Evolutionary conservation across 805 yeast species (phyloP), one percentile per base, ranked within the genome.

Genomic region (Lachancea dasiensis): DNA sequence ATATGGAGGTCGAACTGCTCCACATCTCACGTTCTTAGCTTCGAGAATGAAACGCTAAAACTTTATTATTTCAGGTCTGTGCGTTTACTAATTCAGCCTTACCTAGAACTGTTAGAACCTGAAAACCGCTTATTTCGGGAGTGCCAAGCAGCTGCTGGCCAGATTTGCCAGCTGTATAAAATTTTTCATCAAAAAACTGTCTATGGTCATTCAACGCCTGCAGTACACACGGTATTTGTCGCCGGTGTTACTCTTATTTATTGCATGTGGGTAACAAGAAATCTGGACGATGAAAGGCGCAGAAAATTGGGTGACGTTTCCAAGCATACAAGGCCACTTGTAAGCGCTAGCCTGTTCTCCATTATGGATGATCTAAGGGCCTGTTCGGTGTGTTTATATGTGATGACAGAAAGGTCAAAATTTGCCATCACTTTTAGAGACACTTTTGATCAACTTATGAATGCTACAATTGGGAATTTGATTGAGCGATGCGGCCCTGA

Each of bases 71-170:
- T 75, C 49, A 63, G 80, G 28, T 69, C 82, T 1, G 77, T 79
- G 5, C 61, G 86, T 43, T 57, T 75, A 33, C 56, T 79, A 43
- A 69, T 79, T 37, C 84, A 78, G 50, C 86, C 86, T 8, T 79
- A 74, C 52, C 51, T 79, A 40, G 84, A 77, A 49, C 56, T 76
- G 5, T 56, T 79, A 48, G 75, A 74, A 41, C 83, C 84, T 4
- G 74, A 72, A 49, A 79, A 76, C 52, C 64, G 73, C 32, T 58
- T 79, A 21, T 77, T 79, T 52, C 65, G 70, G 36, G 82, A 78
- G 54, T 79, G 85, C 54, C 84, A 78, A 51, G 79, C 80, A 2
- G 83, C 82, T 17, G 82, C 84, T 1, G 85, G 84, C 19, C 81
- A 77, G 52, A 73, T 79, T 27, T 77, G 84, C 50, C 81, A 75